Conservation (phyloP, 306 rosid species). For the Fragaria iinumae region DNA sequence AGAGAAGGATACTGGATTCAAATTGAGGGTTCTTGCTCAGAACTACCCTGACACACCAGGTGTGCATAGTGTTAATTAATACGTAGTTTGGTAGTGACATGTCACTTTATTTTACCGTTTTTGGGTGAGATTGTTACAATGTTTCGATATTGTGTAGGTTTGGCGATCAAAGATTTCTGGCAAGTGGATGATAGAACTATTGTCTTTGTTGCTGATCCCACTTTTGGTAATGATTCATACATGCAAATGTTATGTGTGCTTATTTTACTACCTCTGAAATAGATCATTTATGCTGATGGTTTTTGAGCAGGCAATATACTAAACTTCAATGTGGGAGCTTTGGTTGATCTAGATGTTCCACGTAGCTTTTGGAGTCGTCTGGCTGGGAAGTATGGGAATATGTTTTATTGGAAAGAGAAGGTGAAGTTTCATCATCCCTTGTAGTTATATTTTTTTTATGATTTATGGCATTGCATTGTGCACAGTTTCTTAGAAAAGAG, state of each 20-base stretch:
- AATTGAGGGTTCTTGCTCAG: constrained; percentile 90
- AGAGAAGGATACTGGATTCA: constrained; percentile 79
- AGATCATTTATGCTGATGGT: background rate
- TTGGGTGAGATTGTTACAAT: background rate
- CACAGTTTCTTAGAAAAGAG: background rate
- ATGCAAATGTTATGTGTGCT: background rate
- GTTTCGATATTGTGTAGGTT: constrained; percentile 43
- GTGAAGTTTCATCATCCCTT: constrained; percentile 28
- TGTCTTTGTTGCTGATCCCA: constrained; percentile 98
- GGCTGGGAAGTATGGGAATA: constrained; percentile 91
- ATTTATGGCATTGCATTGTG: background rate
- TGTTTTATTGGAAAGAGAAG: constrained; percentile 97
- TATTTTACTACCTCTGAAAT: constrained; percentile 6
- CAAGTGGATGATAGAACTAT: constrained; percentile 95
- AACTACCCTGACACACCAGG: constrained; percentile 95
- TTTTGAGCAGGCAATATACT: constrained; percentile 76
- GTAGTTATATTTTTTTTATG: background rate
- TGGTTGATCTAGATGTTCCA: constrained; percentile 83
- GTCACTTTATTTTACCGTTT: background rate
- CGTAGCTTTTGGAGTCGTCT: constrained; percentile 97
- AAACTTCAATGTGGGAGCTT: constrained; percentile 87
- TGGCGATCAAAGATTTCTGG: constrained; percentile 93
- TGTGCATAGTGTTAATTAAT: constrained; percentile 14
- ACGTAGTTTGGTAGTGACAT: background rate
- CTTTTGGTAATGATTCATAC: constrained; percentile 58